Conservation (phyloP, 306 rosid genomes). For the Mucuna pruriens region DNA sequence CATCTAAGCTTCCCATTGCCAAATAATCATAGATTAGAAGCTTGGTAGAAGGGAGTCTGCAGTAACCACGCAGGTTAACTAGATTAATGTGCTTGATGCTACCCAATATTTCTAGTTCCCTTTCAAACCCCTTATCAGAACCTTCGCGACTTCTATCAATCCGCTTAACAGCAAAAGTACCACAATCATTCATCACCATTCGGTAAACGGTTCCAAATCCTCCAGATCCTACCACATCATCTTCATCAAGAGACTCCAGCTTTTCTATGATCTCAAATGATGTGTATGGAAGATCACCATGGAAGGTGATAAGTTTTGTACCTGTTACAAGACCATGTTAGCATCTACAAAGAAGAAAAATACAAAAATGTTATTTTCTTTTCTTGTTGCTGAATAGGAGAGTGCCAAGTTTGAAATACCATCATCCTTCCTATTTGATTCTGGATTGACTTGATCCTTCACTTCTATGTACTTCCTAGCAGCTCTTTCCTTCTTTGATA, state of each 20-base stretch:
- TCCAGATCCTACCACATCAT: conserved; percentile 80
- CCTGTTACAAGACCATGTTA: conserved; percentile 45
- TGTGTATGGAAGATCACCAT: conserved; percentile 83
- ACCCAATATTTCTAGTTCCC: conserved; percentile 89
- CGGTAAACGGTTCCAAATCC: conserved; percentile 85
- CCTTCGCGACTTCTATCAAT: conserved; percentile 73
- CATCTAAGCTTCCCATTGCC: conserved; percentile 87
- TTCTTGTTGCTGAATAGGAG: not conserved
- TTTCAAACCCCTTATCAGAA: conserved; percentile 77
- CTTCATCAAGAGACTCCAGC: conserved; percentile 77
- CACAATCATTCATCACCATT: conserved; percentile 89
- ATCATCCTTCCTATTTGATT: conserved; percentile 53
- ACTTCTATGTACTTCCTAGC: conserved; percentile 72
- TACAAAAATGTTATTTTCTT: not conserved
- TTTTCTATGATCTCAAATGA: conserved; percentile 77
- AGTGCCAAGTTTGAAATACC: conserved; percentile 28
- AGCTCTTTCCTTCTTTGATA: conserved; percentile 79
- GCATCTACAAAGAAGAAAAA: not conserved
- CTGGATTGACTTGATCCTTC: conserved; percentile 65
- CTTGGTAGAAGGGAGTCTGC: conserved; percentile 86
- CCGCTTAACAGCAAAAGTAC: conserved; percentile 80
- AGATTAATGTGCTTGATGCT: conserved; percentile 82
- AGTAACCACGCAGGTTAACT: conserved; percentile 86
- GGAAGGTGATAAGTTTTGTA: conserved; percentile 82
- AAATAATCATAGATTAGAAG: conserved; percentile 90